These are phyloP conservation scores for Pythium graminicola DNA, from an alignment of 352 stramenopile species.

Conservation along the genomic window DNA sequence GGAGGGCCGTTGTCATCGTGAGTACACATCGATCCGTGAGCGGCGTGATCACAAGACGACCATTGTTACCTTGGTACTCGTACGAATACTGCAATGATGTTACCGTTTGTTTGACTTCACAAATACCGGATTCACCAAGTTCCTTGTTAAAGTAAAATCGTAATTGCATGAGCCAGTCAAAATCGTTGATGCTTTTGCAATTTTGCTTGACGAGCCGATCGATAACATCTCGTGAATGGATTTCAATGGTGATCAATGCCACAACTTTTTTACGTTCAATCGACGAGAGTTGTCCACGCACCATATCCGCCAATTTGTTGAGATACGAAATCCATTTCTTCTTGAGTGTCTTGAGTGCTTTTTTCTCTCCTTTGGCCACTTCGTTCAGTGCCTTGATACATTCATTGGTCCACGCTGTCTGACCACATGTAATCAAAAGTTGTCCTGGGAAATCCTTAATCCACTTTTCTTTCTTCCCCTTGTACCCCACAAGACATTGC, in stretches of 20 bases:
- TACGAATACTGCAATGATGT: slow-evolving; percentile 91
- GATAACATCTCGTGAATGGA: slow-evolving; percentile 89
- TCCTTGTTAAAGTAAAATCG: slow-evolving; percentile 94
- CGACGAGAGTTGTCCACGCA: slow-evolving; percentile 80
- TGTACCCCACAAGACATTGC: slow-evolving; percentile 81
- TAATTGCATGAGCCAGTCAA: slow-evolving; percentile 93
- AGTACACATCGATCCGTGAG: slow-evolving; percentile 94
- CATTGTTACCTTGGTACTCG: slow-evolving; percentile 93
- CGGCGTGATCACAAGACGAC: slow-evolving; percentile 77
- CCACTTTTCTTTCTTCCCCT: slow-evolving; percentile 94
- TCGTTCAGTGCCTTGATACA: slow-evolving; percentile 91
- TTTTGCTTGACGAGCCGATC: slow-evolving; percentile 68
- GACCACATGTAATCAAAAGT: slow-evolving; percentile 89
- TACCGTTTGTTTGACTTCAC: slow-evolving; percentile 12
- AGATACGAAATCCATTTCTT: slow-evolving; percentile 93
- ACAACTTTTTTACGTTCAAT: slow-evolving; percentile 95
- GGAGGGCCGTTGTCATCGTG: slow-evolving; percentile 92
- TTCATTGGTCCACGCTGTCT: slow-evolving; percentile 91
- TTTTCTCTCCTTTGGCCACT: slow-evolving; percentile 88
- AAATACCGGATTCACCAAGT: slow-evolving; percentile 88
- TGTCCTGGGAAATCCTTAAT: slow-evolving; percentile 92
- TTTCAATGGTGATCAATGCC: slow-evolving; percentile 90
- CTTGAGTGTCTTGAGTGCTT: slow-evolving; percentile 87
- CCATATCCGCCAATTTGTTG: slow-evolving; percentile 92
- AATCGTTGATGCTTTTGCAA: slow-evolving; percentile 74